These are phyloP conservation scores for Colletotrichum euphorbiae DNA, from an alignment of 2,329 filamentous ascomycete species.

Conservation along the genomic window DNA sequence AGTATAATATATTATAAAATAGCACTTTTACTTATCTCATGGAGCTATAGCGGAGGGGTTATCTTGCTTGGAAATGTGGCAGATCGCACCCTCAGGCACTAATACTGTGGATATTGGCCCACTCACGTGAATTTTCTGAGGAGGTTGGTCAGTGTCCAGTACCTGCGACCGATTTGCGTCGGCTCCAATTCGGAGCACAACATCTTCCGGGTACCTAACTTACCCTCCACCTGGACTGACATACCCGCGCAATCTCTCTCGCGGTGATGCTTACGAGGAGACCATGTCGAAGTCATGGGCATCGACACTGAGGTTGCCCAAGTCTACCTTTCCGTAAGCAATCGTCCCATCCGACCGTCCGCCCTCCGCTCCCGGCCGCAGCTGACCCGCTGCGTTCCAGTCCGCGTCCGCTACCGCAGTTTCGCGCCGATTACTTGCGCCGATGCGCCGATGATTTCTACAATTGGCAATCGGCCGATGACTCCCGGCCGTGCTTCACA, in stretches of 20 bases:
- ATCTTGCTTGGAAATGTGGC: too few relatives aligned
- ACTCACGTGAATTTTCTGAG: too few relatives aligned
- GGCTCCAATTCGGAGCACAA: background rate
- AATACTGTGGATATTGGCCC: background rate
- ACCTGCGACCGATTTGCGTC: background rate
- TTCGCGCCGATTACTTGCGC: constrained; percentile 71
- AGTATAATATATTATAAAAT: too few relatives aligned
- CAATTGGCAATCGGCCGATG: constrained; percentile 78
- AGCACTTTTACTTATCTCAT: too few relatives aligned
- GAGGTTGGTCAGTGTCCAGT: background rate
- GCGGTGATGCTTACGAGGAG: constrained; percentile 39
- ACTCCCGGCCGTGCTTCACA: constrained; percentile 74
- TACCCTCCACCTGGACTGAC: background rate
- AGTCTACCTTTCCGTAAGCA: constrained; percentile 76
- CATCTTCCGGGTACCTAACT: background rate
- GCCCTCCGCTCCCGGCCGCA: constrained; percentile 41
- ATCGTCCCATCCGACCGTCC: background rate
- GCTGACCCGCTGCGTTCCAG: constrained; percentile 49
- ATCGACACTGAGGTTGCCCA: constrained; percentile 80
- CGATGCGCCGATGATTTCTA: constrained; percentile 91
- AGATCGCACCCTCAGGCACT: constrained; percentile 33
- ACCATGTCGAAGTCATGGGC: constrained; percentile 73
- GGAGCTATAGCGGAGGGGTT: too few relatives aligned
- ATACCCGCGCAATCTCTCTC: background rate
- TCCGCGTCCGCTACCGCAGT: constrained; percentile 62